Evolutionary conservation across 371 early-diverging fungal genomes (phyloP), one percentile per base, ranked within the genome.

Genomic region (Rhizopus arrhizus): DNA sequence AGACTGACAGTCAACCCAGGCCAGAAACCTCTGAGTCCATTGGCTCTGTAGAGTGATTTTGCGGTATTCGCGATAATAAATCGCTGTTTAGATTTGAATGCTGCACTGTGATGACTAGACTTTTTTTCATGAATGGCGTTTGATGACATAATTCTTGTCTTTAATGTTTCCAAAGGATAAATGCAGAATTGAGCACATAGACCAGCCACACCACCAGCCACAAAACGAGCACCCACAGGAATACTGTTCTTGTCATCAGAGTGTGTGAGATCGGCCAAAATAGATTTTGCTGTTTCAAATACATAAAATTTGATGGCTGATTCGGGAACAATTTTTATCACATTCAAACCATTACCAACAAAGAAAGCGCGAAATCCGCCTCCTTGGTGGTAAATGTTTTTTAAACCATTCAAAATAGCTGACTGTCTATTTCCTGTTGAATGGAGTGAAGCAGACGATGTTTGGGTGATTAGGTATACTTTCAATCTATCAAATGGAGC

Each of bases 401-500:
- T 64, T 28, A 87, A 59, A 12, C 64, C 68, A 12, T 52, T 47
- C 4, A 66, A n/a, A 28, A 66, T 56, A 1, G 83, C 80, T 46
- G 56, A 51, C 54, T 49, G 36, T 59, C 66, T 32, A 49, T 69
- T 36, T n/a, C 43, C 29, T n/a, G 56, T 53, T 13, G 58, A 43
- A 41, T 34, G 12, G 10, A 33, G 31, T 9, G 56, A 29, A 2
- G 38, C 15, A 12, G 58, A 63, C 4, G 71, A 49, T 3, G 79
- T 81, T 48, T 82, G 81, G 11, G 85, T 88, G 56, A 86, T 86
- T 28, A 92, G 82, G 70, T 88, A 86, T 41, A 91, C 87, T 68
- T 88, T 89, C n/a, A 89, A 78, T 35, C 91, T 85, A 76, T 92
- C 93, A 59, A 93, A 77, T 3, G 93, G 93, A 11, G 93, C 93